Evolutionary conservation across 169 alveolate genomes (phyloP), one percentile per base, ranked within the genome.

Genomic region (Cryptosporidium viatorum): DNA sequence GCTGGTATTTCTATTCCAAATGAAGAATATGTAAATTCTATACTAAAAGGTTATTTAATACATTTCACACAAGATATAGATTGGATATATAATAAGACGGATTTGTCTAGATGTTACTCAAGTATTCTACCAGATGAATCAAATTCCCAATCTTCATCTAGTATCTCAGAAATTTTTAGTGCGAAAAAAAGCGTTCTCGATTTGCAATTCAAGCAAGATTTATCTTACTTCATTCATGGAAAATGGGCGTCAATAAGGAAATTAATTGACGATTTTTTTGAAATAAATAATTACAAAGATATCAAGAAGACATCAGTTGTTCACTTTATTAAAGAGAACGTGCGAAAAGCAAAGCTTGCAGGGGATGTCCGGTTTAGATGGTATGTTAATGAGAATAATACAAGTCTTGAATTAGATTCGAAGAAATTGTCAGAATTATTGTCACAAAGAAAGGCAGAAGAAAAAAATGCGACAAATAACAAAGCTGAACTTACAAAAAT

Each of bases 1-100:
- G 80, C 37, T 39, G 89, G 89, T 5, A 80, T 80, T 41, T 80
- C 89, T 12, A 50, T 39, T 45, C 80, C 89, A 10, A 48, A 65
- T 26, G 89, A 80, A 39, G 41, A 23, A 16, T 37, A 29, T 37
- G 75, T 65, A 10, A 65, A 9, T n/a, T 60, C 69, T 58, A 16
- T 62, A 29, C 9, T 80, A 41, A 41, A 65, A 26, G 69, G 39
- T 1, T 80, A 80, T 45, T 26, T 43, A 31, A 65, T 65, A 16
- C n/a, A 29, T 21, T 48, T 80, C 1, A 69, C 89, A 23, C 89
- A 80, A 29, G 65, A 65, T 12, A 9, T 80, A 18, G 33, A 18
- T 48, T 80, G 89, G 67, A 62, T 80, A 26, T 80, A 80, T 45
- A 59, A n/a, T 52, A 74, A n/a, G 10, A 52, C 60, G 12, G 48